phyloP scores from a whole-genome alignment of 306 rosid genomes.

The Prunus dulcis region DNA sequence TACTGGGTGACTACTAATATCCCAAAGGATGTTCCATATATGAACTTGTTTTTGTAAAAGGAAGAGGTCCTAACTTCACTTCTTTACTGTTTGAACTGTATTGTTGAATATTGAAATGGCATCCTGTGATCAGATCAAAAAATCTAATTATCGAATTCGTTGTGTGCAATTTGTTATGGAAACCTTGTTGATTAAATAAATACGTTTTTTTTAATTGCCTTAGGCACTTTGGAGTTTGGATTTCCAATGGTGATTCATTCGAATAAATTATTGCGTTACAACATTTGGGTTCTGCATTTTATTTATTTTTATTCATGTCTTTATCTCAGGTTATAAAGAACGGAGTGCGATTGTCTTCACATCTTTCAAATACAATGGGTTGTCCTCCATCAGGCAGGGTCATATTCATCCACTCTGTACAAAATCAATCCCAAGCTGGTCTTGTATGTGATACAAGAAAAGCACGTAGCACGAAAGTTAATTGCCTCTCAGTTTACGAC shows the following conservation, averaged over 20 bases:
- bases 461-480: conserved; percentile 24
- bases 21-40: neutral
- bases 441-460: conserved; percentile 30
- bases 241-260: neutral
- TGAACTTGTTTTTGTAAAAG: neutral
- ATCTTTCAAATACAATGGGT: conserved; percentile 69
- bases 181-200: neutral
- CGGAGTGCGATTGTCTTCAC: conserved; percentile 64
- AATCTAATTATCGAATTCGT: neutral
- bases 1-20: neutral
- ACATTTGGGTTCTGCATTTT: too few species aligned
- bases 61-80: neutral
- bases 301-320: conserved; percentile 4
- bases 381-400: conserved; percentile 53
- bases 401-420: conserved; percentile 48
- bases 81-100: neutral
- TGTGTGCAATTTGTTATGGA: neutral
- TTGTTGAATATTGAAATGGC: neutral
- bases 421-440: conserved; percentile 30
- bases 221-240: neutral
- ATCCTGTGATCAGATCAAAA: neutral
- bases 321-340: conserved; percentile 56
- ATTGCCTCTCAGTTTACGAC: conserved; percentile 30
- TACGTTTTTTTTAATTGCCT: neutral
- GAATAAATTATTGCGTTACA: neutral